Evolutionary conservation across 306 rosid genomes (phyloP).

Genomic region (Pterocarpus macrocarpus): DNA sequence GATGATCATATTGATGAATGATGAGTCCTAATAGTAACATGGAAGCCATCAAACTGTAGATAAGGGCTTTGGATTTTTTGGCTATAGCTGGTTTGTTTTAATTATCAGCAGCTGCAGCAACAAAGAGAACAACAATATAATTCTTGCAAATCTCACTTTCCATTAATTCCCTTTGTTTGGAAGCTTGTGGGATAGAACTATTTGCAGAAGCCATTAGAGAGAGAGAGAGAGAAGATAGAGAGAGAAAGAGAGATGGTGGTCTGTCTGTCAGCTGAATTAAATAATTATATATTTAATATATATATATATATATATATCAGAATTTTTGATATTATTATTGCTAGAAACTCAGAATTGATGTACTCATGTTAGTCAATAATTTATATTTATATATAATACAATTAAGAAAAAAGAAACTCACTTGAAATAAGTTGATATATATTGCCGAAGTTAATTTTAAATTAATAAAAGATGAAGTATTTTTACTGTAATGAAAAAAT

Average conservation of each 20-base stretch:
- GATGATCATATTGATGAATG: constrained; percentile 6
- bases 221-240: constrained; percentile 29
- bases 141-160: constrained; percentile 86
- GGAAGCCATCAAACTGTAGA: constrained; percentile 60
- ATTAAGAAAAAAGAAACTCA: neutral
- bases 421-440: neutral
- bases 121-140: constrained; percentile 38
- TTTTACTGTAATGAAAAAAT: no score
- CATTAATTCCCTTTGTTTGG: constrained; percentile 91
- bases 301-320: constrained; percentile 15
- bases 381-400: neutral
- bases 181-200: constrained; percentile 80
- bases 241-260: constrained; percentile 61
- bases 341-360: constrained; percentile 24
- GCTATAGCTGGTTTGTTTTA: constrained; percentile 42
- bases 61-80: constrained; percentile 37
- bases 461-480: neutral
- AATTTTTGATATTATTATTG: constrained; percentile 26
- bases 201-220: constrained; percentile 52
- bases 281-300: constrained; percentile 23
- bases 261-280: constrained; percentile 63
- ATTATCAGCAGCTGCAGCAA: constrained; percentile 35
- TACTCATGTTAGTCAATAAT: neutral
- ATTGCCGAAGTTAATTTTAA: neutral
- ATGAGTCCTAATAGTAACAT: constrained; percentile 41